Percentiles rank a stretch among this genome's conserved stretches.
Evolutionary conservation across 768 basidiomycete species (phyloP).

Genomic region (Neoboletus subvelutipes): DNA sequence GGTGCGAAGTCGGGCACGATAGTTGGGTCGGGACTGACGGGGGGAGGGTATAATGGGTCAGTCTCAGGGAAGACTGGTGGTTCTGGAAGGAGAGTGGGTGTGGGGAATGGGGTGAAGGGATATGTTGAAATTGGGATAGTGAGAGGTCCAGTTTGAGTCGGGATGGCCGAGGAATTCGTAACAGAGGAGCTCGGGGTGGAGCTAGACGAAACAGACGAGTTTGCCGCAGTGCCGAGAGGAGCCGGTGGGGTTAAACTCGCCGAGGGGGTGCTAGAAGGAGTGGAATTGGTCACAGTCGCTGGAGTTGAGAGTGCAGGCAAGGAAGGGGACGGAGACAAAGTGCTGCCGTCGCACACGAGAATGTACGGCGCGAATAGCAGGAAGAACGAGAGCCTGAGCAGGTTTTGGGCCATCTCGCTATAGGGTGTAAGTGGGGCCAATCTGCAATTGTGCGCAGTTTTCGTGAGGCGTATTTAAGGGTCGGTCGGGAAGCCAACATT

Average conservation of each 20-base stretch:
- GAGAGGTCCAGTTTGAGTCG: slow-evolving; percentile 23
- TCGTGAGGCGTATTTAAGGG: slow-evolving; percentile 2
- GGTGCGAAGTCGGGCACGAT: slow-evolving; percentile 46
- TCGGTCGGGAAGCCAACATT: neutral
- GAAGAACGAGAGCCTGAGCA: slow-evolving; percentile 13
- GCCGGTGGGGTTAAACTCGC: neutral
- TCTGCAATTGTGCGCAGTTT: neutral
- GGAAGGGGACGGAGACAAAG: neutral
- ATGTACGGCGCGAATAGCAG: slow-evolving; percentile 12
- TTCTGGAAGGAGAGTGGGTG: slow-evolving; percentile 54
- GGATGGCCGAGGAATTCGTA: slow-evolving; percentile 6
- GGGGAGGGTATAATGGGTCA: slow-evolving; percentile 57
- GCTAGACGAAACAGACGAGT: neutral
- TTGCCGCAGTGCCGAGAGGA: neutral
- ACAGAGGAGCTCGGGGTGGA: slow-evolving; percentile 12
- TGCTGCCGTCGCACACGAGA: neutral
- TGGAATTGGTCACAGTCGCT: neutral
- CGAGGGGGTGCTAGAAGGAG: neutral
- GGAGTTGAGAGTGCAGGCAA: neutral
- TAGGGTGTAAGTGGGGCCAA: neutral
- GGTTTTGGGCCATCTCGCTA: slow-evolving; percentile 18
- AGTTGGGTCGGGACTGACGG: slow-evolving; percentile 40
- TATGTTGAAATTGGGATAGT: slow-evolving; percentile 41
- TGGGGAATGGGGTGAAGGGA: slow-evolving; percentile 59
- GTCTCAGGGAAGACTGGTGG: slow-evolving; percentile 53